Base-by-base conservation (phyloP, 208 protist species). In the Leishmania lainsoni region DNA sequence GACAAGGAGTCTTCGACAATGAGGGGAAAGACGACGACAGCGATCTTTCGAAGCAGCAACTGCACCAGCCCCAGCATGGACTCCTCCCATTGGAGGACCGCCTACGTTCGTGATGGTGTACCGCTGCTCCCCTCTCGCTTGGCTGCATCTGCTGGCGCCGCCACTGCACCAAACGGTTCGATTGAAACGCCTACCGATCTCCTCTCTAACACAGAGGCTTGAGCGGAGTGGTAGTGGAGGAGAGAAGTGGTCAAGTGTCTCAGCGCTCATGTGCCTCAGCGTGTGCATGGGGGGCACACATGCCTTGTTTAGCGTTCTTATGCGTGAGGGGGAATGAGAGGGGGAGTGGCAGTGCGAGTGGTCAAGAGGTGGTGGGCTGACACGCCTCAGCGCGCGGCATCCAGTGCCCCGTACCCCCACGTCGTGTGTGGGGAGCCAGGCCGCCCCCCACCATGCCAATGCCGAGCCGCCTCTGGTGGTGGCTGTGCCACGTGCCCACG, bases 21-120 rank as follows among this genome's bases (percentile, higher is more conserved):
- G 83, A 87, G 91, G 66, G 87, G 89, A 9, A 92, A 83, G 49
- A 94, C 91, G 20, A 87, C 94, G 29, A 96, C 90, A 22, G 91
- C 94, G 17, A 83, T 93, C 63, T 93, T 89, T 61, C 78, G 78
- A 76, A 75, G 66, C 9, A 54, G 79, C 26, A 54, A 69, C n/a
- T n/a, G 51, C 48, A 20, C 14, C 2, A 14, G 17, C 3, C 0
- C 26, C 35, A 6, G 42, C 26, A 0, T 22, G 20, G 3, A 69
- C 51, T 66, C 59, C 6, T 35, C 5, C 39, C 52, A 72, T 9
- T 3, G 76, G n/a, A 17, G 29, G 9, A 54, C 3, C 59, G 45
- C 76, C 3, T 79, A 79, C 63, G 56, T 49, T 48, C 54, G 76
- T 5, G 61, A 79, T 70, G 76, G 76, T 10, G 76, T 61, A 32